phyloP scores from a whole-genome alignment of 352 stramenopile species.

The Pythium sukuiense region DNA sequence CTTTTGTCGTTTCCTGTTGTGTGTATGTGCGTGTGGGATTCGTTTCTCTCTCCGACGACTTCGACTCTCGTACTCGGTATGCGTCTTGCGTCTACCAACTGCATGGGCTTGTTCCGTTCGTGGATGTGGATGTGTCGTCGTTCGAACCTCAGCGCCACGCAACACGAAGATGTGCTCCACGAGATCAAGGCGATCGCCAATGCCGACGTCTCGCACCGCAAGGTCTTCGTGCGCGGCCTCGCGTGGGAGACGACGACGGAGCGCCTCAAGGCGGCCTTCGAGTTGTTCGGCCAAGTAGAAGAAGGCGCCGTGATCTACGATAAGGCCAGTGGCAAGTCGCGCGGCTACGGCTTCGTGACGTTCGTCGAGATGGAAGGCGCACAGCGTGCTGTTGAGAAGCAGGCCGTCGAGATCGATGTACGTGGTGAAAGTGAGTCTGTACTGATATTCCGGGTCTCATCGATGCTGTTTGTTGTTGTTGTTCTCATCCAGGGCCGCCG shows the following conservation, averaged over 20 bases:
- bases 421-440: constrained; percentile 10
- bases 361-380: constrained; percentile 67
- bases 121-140: constrained; percentile 3
- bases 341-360: constrained; percentile 65
- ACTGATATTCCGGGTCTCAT: too few relatives aligned
- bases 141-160: constrained; percentile 39
- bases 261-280: constrained; percentile 46
- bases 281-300: constrained; percentile 57
- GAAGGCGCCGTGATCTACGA: constrained; percentile 63
- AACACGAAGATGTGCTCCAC: constrained; percentile 57
- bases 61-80: constrained; percentile 7
- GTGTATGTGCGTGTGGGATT: constrained; percentile 12
- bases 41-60: not conserved
- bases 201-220: constrained; percentile 57
- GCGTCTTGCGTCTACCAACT: constrained; percentile 10
- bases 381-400: constrained; percentile 43
- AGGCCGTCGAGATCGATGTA: constrained; percentile 62
- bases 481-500: constrained; percentile 32
- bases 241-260: constrained; percentile 58
- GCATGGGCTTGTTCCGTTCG: not conserved
- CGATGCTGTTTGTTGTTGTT: not conserved
- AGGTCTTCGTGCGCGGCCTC: constrained; percentile 70
- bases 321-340: constrained; percentile 59
- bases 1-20: constrained; percentile 17
- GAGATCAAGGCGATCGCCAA: constrained; percentile 61